phyloP scores from a whole-genome alignment of 2,329 filamentous ascomycete species.

The Colletotrichum caudatum region DNA sequence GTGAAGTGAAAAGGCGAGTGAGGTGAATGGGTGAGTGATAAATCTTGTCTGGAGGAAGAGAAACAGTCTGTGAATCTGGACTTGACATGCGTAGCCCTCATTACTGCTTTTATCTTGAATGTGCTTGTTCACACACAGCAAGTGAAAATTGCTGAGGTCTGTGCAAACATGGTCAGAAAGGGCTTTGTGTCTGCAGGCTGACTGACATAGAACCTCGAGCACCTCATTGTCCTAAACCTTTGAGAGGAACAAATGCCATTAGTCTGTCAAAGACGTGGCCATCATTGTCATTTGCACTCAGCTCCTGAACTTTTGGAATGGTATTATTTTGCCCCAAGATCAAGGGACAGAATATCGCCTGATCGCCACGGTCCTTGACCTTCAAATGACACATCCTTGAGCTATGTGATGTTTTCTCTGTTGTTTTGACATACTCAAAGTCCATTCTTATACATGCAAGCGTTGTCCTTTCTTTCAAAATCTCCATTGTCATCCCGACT shows the following conservation, averaged over 20 bases:
- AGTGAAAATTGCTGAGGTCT: neutral
- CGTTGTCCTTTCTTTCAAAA: neutral
- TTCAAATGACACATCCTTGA: too few relatives aligned
- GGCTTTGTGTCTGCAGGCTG: neutral
- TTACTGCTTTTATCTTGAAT: neutral
- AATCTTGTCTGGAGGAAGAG: neutral
- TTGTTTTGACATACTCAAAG: neutral
- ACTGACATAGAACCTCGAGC: neutral
- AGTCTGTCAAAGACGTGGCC: neutral
- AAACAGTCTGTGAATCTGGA: neutral
- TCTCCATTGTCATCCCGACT: neutral
- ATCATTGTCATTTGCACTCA: neutral
- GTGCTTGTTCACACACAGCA: neutral
- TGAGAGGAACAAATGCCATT: too few relatives aligned
- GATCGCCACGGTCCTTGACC: neutral
- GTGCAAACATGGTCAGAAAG: neutral
- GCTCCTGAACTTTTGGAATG: neutral
- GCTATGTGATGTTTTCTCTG: too few relatives aligned
- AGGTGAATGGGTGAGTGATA: neutral
- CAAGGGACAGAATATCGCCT: neutral
- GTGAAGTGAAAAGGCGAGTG: neutral
- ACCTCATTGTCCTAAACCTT: neutral
- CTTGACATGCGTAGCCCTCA: neutral
- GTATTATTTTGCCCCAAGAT: neutral
- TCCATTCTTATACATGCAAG: neutral